A percentile compares a stretch with the other conserved stretches of the same genome.
phyloP scores from a whole-genome alignment of 768 basidiomycete species.

The Leccinum subgranulosum region DNA sequence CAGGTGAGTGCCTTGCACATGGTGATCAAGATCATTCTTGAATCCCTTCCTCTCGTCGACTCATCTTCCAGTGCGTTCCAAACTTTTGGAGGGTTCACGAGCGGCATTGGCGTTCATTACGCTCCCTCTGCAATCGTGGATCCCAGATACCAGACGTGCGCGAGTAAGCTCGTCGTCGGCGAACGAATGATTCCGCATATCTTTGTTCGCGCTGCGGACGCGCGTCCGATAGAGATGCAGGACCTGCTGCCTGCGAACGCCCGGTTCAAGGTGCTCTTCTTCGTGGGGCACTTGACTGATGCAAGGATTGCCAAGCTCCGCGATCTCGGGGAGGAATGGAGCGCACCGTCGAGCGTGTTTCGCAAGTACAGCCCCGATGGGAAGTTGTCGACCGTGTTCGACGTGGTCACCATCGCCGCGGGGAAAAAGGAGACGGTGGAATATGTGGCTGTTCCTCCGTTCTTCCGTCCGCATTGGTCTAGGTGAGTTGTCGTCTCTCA shows the following conservation, averaged over 20 bases:
- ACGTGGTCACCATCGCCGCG: background rate
- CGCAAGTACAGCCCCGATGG: background rate
- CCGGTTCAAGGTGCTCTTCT: background rate
- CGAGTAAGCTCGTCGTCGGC: constrained; percentile 34
- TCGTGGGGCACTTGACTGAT: background rate
- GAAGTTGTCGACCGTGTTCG: background rate
- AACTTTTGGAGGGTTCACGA: constrained; percentile 34
- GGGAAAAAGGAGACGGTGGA: background rate
- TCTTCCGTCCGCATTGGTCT: constrained; percentile 35
- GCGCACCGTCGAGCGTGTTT: background rate
- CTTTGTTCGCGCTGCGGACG: background rate
- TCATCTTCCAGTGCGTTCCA: constrained; percentile 27
- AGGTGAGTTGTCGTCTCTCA: constrained; percentile 27
- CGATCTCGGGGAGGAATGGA: background rate
- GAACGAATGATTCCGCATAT: constrained; percentile 35
- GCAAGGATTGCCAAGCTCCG: background rate
- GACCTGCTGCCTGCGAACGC: background rate
- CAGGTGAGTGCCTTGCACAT: constrained; percentile 12
- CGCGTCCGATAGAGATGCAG: background rate
- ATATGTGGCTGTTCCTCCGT: background rate
- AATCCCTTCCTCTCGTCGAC: background rate
- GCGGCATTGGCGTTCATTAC: constrained; percentile 38
- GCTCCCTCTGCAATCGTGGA: constrained; percentile 33
- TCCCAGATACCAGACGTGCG: constrained; percentile 27
- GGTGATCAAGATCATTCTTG: background rate